These are phyloP conservation scores for Neurospora hispaniola DNA, from an alignment of 495 filamentous ascomycete species.

Conservation along the genomic window DNA sequence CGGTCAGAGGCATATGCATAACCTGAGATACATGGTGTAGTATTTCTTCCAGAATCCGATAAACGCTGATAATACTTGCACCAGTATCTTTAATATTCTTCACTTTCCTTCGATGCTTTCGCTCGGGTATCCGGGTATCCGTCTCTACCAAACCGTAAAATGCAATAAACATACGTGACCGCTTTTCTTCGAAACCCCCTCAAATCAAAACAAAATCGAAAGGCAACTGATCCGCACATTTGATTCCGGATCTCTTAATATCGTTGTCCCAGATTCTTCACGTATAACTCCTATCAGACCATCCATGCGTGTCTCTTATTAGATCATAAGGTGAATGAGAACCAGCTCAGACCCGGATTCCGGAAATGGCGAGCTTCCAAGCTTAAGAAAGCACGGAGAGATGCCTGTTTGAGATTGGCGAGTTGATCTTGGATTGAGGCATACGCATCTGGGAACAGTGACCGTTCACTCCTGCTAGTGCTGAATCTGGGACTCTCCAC, in stretches of 20 bases:
- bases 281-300: no score
- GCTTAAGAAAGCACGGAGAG: background rate
- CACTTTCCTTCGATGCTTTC: background rate
- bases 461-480: background rate
- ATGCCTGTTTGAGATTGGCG: background rate
- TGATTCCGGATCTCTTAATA: background rate
- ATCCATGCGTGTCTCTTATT: background rate
- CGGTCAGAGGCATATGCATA: background rate
- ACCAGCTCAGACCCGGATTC: background rate
- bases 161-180: background rate
- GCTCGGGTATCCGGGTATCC: background rate
- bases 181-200: background rate
- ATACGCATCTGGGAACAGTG: background rate
- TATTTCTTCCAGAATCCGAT: background rate
- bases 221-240: background rate
- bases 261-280: background rate
- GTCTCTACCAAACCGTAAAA: background rate
- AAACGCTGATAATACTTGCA: background rate
- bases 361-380: background rate
- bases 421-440: background rate
- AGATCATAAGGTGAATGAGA: background rate
- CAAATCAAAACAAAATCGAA: background rate
- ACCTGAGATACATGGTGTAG: conserved; percentile 6
- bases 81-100: background rate
- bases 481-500: background rate